Evolutionary conservation across 805 yeast species (phyloP).

Genomic region (Myxozyma kluyveri): DNA sequence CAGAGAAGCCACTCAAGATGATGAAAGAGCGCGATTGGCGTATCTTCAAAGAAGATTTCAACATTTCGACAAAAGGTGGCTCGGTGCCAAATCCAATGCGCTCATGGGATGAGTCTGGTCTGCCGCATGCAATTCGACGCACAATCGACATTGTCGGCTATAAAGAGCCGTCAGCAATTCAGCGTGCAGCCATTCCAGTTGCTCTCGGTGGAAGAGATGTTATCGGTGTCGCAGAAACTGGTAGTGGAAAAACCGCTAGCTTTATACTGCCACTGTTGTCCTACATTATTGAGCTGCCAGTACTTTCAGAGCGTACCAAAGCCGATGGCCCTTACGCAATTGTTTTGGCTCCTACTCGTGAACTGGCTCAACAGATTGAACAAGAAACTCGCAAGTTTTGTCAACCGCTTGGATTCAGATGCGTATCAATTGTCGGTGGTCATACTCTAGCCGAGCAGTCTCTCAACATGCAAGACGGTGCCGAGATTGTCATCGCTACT

Average conservation of each 20-base stretch:
- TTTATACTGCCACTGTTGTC: conserved; percentile 70
- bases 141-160: conserved; percentile 43
- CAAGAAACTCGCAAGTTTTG: conserved; percentile 58
- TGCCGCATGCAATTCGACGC: conserved; percentile 46
- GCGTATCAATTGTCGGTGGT: conserved; percentile 82
- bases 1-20: conserved; percentile 54
- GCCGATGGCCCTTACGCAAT: conserved; percentile 70
- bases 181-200: conserved; percentile 80
- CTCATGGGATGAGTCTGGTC: conserved; percentile 63
- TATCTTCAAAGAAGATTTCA: conserved; percentile 72
- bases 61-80: conserved; percentile 55
- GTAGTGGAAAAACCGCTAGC: conserved; percentile 91
- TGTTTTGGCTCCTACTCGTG: conserved; percentile 89
- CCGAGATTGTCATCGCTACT: conserved; percentile 84
- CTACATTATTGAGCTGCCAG: conserved; percentile 50
- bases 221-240: conserved; percentile 92
- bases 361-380: conserved; percentile 84
- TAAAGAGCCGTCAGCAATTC: conserved; percentile 81
- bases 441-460: conserved; percentile 76
- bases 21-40: conserved; percentile 92
- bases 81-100: conserved; percentile 59
- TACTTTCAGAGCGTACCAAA: conserved; percentile 47
- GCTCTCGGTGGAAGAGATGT: conserved; percentile 60
- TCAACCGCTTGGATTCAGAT: conserved; percentile 37
- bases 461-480: conserved; percentile 55